Evolutionary conservation across 192 early-diverging fungal genomes (phyloP), one percentile per base, ranked within the genome.

Genomic region (Mortierella claussenii): DNA sequence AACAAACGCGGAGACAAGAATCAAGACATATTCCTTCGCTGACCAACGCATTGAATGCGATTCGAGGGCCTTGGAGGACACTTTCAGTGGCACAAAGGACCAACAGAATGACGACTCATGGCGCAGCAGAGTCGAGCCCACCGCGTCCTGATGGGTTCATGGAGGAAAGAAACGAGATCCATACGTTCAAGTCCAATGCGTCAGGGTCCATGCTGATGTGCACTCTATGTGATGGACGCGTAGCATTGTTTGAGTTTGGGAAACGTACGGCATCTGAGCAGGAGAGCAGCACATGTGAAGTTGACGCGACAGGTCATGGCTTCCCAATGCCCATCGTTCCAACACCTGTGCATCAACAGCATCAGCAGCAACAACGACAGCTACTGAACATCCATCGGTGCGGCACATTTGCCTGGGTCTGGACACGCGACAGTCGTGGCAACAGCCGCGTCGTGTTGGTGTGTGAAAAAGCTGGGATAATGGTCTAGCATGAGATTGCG

Each of bases 151-250:
- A 18, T 13, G 24, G 17, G 9, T 13, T 12, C 1, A 37, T 7
- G 18, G 52, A 15, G 23, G 52, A 62, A 4, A 18, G 4, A 0
- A 23, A 45, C 13, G 54, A 56, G 3, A 28, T 75, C 0, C 63
- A 66, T 26, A 66, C 57, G 6, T 66, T 75, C 57, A 75, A 66
- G 23, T 8, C 60, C n/a, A 60, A 37, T 21, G 54, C 18, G 15
- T 65, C 62, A 1, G 71, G 71, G 5, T 65, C 71, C 0, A 55
- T 60, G 51, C 15, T 75, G 33, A 75, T 75, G 56, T 75, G 71
- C 28, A 75, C 63, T 12, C 50, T 75, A 28, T 75, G 63, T 23
- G 42, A 65, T 37, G 71, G 71, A 13, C 57, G 57, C 10, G 63
- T 66, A 11, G 48, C 71, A 12, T 24, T 75, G 43, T 40, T 75